Base-by-base conservation (phyloP, 176 grass and related monocot species). In the Hsuehochloa calcarea region DNA sequence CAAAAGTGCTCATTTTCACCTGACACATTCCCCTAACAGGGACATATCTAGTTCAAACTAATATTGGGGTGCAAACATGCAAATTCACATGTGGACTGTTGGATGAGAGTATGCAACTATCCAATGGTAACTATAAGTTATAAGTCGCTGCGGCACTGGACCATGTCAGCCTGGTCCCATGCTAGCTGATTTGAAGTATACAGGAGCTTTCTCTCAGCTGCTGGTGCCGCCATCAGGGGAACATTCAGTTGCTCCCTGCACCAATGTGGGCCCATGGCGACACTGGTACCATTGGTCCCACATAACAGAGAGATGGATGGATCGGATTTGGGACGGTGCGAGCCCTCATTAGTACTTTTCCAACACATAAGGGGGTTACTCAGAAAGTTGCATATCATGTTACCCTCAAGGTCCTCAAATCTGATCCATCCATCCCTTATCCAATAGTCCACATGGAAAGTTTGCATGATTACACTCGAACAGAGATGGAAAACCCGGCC, bases 1-100 rank as follows among this genome's bases (percentile, higher is more conserved):
- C 29, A 29, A 29, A 29, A 29, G 29, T 29, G 29, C 29, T 29
- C 29, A 29, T 29, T 29, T 34, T 34, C 31, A 34, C 31, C 31
- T 34, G 31, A 34, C 31, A 34, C 31, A 34, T 34, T 2, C 31
- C 31, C 31, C 31, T 49, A 43, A 16, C 46, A 1, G 49, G 61
- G 34, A 52, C 47, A 54, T 59, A 54, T 59, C 83, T 19, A 68
- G 49, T 78, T 69, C 49, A 31, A 85, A 68, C 64, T 70, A 34
- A 78, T 45, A 85, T 19, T 5, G 78, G 26, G 20, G 14, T 46
- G 63, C 31, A 78, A 78, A n/a, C 65, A 75, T 22, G 44, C 74
- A 46, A 46, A 82, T 7, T 72, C 55, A 38, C 46, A 75, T 43
- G 29, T 45, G 8, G 1, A 31, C 46, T 76, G 4, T 11, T 43